Percentiles rank a stretch among this genome's conserved stretches.
Evolutionary conservation across 2,329 filamentous ascomycete species (phyloP).

Genomic region (Malbranchea cinnamomea): DNA sequence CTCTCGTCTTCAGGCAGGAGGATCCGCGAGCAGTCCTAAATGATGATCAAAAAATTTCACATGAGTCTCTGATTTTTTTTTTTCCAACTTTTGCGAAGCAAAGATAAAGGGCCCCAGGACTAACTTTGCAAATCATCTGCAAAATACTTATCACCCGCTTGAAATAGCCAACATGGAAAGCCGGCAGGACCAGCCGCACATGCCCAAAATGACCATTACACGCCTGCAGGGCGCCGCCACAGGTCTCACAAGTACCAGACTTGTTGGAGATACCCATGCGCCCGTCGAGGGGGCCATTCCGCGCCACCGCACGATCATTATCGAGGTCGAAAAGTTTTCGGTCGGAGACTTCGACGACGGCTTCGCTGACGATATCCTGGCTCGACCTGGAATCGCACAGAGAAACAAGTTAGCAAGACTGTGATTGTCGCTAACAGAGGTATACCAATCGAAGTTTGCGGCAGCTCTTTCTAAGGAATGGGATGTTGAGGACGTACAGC

Average conservation of each 20-base stretch:
- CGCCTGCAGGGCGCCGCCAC: conserved; percentile 61
- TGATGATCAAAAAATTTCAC: too few species aligned
- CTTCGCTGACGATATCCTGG: conserved; percentile 90
- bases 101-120: too few species aligned
- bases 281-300: conserved; percentile 74
- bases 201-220: conserved; percentile 96
- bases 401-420: conserved; percentile 4
- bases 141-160: conserved; percentile 84
- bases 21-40: conserved; percentile 62
- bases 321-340: conserved; percentile 84
- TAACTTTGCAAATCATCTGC: conserved; percentile 82
- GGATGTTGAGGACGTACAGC: conserved; percentile 53
- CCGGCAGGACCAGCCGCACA: conserved; percentile 76
- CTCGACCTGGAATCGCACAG: conserved; percentile 49
- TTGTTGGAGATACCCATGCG: conserved; percentile 86
- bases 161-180: conserved; percentile 91
- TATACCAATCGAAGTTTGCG: not conserved
- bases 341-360: conserved; percentile 87
- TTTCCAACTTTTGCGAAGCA: too few species aligned
- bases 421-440: conserved; percentile 10
- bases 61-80: too few species aligned
- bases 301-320: conserved; percentile 58
- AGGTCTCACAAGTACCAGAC: conserved; percentile 63
- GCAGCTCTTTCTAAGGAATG: not conserved
- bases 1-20: conserved; percentile 69